Percentiles rank a stretch among this genome's conserved stretches.
Conservation (phyloP, 2,329 filamentous ascomycete genomes). For the Aspergillus sp. region DNA sequence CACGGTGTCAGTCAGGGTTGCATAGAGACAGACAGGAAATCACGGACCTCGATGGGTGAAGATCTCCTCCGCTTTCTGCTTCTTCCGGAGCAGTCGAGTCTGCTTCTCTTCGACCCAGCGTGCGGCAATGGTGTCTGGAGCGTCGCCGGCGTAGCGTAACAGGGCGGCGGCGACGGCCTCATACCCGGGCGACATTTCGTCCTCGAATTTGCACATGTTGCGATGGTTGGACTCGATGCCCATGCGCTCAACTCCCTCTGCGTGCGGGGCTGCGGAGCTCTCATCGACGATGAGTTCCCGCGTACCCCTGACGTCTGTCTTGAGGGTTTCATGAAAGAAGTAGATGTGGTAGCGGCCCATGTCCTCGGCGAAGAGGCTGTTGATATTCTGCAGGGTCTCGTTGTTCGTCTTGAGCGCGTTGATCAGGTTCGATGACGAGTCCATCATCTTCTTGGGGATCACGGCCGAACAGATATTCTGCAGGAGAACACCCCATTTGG, state of each 20-base stretch:
- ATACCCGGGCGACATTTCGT: slow-evolving; percentile 65
- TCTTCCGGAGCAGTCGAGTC: slow-evolving; percentile 34
- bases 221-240: slow-evolving; percentile 74
- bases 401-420: slow-evolving; percentile 71
- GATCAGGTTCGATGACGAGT: slow-evolving; percentile 66
- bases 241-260: slow-evolving; percentile 69
- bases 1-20: not conserved
- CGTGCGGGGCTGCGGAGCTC: slow-evolving; percentile 65
- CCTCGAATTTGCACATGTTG: slow-evolving; percentile 70
- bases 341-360: slow-evolving; percentile 70
- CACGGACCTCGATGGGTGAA: slow-evolving; percentile 30
- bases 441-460: slow-evolving; percentile 64
- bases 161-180: slow-evolving; percentile 51
- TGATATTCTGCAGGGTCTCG: slow-evolving; percentile 72
- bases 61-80: slow-evolving; percentile 39
- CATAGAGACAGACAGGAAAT: not conserved
- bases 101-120: slow-evolving; percentile 61
- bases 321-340: slow-evolving; percentile 74
- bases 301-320: slow-evolving; percentile 66
- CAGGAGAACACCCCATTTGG: slow-evolving; percentile 65
- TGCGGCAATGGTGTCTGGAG: slow-evolving; percentile 53
- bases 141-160: slow-evolving; percentile 49
- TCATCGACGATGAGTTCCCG: slow-evolving; percentile 67
- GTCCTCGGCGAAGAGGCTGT: slow-evolving; percentile 69
- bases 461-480: slow-evolving; percentile 67